phyloP scores from a whole-genome alignment of 495 filamentous ascomycete species.

The Lasiosphaeria hispida region DNA sequence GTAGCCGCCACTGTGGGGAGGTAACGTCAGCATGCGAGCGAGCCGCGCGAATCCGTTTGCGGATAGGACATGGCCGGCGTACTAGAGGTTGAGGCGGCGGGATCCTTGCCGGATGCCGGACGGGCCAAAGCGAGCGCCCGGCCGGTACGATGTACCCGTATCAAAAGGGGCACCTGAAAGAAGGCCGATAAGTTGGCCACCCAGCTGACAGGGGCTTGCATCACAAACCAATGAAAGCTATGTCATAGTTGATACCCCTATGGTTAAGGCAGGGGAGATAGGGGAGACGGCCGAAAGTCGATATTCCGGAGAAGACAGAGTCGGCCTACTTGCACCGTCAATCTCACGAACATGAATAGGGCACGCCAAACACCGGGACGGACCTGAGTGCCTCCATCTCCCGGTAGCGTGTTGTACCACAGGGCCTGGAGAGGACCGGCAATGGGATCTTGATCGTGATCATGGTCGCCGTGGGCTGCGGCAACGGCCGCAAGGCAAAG shows the following conservation, averaged over 20 bases:
- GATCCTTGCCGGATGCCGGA: slow-evolving; percentile 81
- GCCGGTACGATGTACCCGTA: slow-evolving; percentile 37
- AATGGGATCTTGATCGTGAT: slow-evolving; percentile 37
- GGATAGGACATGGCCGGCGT: not conserved
- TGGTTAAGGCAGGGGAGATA: slow-evolving; percentile 70
- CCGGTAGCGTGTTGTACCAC: slow-evolving; percentile 56
- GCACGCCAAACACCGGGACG: slow-evolving; percentile 1
- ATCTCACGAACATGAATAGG: slow-evolving; percentile 2
- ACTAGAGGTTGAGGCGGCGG: slow-evolving; percentile 66
- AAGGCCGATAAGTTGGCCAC: slow-evolving; percentile 15
- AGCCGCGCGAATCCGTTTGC: not conserved
- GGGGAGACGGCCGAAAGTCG: slow-evolving; percentile 78
- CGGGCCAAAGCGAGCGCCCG: slow-evolving; percentile 79
- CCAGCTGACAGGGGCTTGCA: slow-evolving; percentile 39
- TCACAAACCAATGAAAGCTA: slow-evolving; percentile 77
- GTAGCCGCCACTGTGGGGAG: slow-evolving; percentile 59
- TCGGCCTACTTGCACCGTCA: slow-evolving; percentile 38
- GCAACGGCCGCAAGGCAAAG: slow-evolving; percentile 27
- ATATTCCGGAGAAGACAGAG: slow-evolving; percentile 74
- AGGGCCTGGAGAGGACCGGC: slow-evolving; percentile 49
- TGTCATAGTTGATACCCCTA: slow-evolving; percentile 67
- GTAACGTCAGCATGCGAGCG: not conserved
- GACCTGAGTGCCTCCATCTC: slow-evolving; percentile 58
- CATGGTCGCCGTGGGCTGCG: slow-evolving; percentile 35
- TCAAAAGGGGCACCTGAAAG: slow-evolving; percentile 40